Evolutionary conservation across 345 rosid genomes (phyloP).

Genomic region (Erucastrum elatum): DNA sequence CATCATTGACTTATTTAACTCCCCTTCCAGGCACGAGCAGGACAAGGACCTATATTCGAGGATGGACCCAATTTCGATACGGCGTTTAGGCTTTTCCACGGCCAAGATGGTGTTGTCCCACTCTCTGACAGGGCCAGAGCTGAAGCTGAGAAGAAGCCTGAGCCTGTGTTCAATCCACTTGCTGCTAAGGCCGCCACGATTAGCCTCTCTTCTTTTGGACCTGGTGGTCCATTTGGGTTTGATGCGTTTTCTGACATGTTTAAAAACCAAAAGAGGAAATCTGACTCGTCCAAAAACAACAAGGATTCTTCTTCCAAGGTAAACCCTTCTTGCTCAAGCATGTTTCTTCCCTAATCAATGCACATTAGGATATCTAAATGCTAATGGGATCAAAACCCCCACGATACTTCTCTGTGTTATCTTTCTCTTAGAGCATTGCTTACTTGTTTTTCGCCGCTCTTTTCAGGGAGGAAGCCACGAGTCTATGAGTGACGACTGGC

Average conservation of each 20-base stretch:
- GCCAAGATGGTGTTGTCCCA: conserved; percentile 92
- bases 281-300: conserved; percentile 67
- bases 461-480: conserved; percentile 77
- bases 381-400: too few species aligned
- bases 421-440: neutral
- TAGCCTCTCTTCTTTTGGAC: conserved; percentile 91
- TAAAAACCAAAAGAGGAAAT: conserved; percentile 57
- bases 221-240: conserved; percentile 80
- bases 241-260: conserved; percentile 70
- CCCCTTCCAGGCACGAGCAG: conserved; percentile 48
- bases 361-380: too few species aligned
- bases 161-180: conserved; percentile 70
- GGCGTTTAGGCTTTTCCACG: conserved; percentile 94
- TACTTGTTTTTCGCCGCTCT: neutral
- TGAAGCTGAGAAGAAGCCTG: conserved; percentile 41
- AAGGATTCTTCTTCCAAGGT: conserved; percentile 67
- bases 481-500: conserved; percentile 78
- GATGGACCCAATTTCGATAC: conserved; percentile 95
- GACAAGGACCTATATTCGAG: conserved; percentile 92
- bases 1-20: neutral
- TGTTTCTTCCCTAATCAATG: neutral
- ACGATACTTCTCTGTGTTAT: too few species aligned
- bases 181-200: conserved; percentile 96
- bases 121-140: conserved; percentile 55
- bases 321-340: neutral